Base-by-base conservation (phyloP, 352 stramenopile genomes). In the Globisporangium cylindrosporum region DNA sequence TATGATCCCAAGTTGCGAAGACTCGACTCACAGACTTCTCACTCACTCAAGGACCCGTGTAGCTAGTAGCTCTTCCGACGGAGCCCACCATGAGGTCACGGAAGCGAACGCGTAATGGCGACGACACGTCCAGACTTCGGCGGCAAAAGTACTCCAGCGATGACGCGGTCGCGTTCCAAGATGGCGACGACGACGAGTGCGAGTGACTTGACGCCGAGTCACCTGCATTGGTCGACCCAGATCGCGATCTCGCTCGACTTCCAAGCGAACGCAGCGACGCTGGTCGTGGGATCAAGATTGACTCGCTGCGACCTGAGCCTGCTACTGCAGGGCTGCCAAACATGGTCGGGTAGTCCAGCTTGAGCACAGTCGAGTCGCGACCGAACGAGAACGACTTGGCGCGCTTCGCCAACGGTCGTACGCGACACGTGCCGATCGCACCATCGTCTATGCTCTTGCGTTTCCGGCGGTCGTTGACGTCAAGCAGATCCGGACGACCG, bases 121-220 rank as follows among this genome's bases (percentile, higher is more conserved):
- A 93, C 62, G 81, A 80, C 64, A 93, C 84, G 62, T 90, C 82
- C 12, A 90, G 62, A 51, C 84, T 91, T 66, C 78, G 81, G 38
- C 84, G 82, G 46, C 82, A 91, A 68, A 91, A 90, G 59, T 81
- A 77, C 56, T 84, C 78, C 25, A 88, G 73, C 20, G 77, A 73
- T 53, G 78, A 77, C 25, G 73, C 57, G 15, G 64, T 51, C 27
- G 64, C 59, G 24, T 64, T 70, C 80, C 73, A 81, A 41, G 84
- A 83, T 63, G 83, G 84, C 62, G 83, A 78, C n/a, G 81, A 89
- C 1, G 83, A 86, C 25, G 69, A 77, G 12, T 65, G 83, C 66
- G 70, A 86, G 57, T 51, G 66, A 18, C 51, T 67, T 62, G 64
- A 72, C 7, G 22, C 63, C 29, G 53, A 46, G 10, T 68, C 64